Conservation (phyloP, 2,329 filamentous ascomycete genomes). For the Venturia nashicola region DNA sequence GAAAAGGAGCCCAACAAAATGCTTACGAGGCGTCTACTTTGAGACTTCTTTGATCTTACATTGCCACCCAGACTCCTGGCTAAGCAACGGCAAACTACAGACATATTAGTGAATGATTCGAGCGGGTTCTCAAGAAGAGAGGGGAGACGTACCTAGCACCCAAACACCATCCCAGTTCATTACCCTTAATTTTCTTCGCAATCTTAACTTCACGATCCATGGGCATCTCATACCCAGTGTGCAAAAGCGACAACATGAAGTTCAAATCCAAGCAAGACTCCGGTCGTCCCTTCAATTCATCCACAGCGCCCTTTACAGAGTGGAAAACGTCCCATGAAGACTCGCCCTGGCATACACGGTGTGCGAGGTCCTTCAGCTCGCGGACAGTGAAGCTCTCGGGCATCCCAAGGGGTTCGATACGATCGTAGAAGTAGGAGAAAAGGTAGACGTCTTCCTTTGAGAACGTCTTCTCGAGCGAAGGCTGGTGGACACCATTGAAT, state of each 20-base stretch:
- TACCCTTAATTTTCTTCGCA: slow-evolving; percentile 96
- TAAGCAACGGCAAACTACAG: slow-evolving; percentile 66
- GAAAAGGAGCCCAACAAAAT: background rate
- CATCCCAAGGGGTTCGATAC: slow-evolving; percentile 88
- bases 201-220: slow-evolving; percentile 93
- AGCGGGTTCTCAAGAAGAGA: slow-evolving; percentile 3
- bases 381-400: slow-evolving; percentile 91
- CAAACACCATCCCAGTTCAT: slow-evolving; percentile 95
- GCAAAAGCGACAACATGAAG: slow-evolving; percentile 87
- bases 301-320: slow-evolving; percentile 61
- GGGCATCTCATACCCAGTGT: slow-evolving; percentile 97
- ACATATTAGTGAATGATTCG: slow-evolving; percentile 24
- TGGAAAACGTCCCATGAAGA: slow-evolving; percentile 69
- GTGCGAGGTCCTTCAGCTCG: slow-evolving; percentile 76
- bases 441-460: slow-evolving; percentile 85
- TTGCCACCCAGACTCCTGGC: slow-evolving; percentile 74
- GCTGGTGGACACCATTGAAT: slow-evolving; percentile 96
- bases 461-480: slow-evolving; percentile 84
- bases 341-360: slow-evolving; percentile 73
- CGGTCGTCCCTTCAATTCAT: slow-evolving; percentile 68
- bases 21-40: background rate
- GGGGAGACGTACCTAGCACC: slow-evolving; percentile 65
- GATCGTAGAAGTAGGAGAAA: slow-evolving; percentile 97
- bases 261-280: slow-evolving; percentile 92
- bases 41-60: slow-evolving; percentile 50